Evolutionary conservation across 2,329 filamentous ascomycete species (phyloP), one percentile per base, ranked within the genome.

Genomic region (Phaeophleospora eucalypticola): DNA sequence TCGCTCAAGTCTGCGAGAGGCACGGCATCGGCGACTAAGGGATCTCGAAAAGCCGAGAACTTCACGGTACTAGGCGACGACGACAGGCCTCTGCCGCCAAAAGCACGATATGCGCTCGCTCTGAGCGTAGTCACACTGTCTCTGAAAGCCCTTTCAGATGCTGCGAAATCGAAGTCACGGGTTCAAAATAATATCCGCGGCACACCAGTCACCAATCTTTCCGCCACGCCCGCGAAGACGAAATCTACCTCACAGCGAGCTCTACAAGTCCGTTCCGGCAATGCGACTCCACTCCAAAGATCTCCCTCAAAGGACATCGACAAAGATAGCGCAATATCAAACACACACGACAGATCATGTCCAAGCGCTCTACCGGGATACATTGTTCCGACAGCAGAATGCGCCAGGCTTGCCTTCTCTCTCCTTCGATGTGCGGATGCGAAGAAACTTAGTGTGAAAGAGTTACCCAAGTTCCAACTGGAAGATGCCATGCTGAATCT

Each of bases 401-500:
- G 86, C 58, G 79, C 83, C 4, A 77, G 84, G 8, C 65, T 79
- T 20, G 84, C 83, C 1, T 87, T 90, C 59, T 69, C 76, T 4
- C 82, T 80, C 41, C 70, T 90, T 33, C 75, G 83, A 41, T 72
- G 75, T 20, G 59, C 81, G 18, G 78, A 85, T 41, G 71, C 67
- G 21, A 63, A 65, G 16, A 71, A 76, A 19, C 69, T 76, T 1
- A 68, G 77, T 4, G 72, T 76, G 7, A 68, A 81, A 8, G 68
- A 76, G 8, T 69, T 83, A n/a, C 76, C 80, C 1, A 75, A 79
- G 36, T 69, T 86, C 33, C 85, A 90, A 60, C 66, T 90, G 3
- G 87, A 90, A 62, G 82, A 75, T 49, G 87, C 86, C 44, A 86
- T 87, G 75, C 79, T 84, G 14, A 81, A 83, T 0, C 74, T 90